These are phyloP conservation scores for Sporormia fimetaria DNA, from an alignment of 495 filamentous ascomycete genomes.

Conservation along the genomic window DNA sequence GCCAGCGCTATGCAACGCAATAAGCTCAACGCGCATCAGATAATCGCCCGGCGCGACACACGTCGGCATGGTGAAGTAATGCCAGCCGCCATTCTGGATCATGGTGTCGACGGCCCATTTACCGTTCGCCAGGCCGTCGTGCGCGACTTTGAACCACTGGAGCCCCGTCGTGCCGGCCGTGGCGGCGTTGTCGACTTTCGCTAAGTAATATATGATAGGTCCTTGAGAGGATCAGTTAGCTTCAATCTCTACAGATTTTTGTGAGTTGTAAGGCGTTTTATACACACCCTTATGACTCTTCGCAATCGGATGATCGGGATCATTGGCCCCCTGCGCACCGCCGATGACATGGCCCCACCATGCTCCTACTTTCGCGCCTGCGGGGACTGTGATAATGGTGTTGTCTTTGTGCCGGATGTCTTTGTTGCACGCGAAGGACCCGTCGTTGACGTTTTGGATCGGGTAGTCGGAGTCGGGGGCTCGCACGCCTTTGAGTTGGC, in stretches of 20 bases:
- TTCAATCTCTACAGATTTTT: too few species aligned
- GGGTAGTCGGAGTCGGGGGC: slow-evolving; percentile 45
- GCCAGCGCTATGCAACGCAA: slow-evolving; percentile 38
- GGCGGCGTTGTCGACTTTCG: slow-evolving; percentile 13
- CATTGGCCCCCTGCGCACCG: slow-evolving; percentile 38
- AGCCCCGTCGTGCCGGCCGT: slow-evolving; percentile 9
- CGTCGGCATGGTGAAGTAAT: slow-evolving; percentile 38
- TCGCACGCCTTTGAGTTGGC: slow-evolving; percentile 42
- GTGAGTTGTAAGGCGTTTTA: not conserved
- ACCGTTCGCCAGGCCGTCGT: slow-evolving; percentile 30
- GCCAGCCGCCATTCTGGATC: slow-evolving; percentile 37
- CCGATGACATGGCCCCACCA: slow-evolving; percentile 44
- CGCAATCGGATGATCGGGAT: slow-evolving; percentile 40
- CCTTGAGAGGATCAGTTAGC: not conserved
- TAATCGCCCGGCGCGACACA: slow-evolving; percentile 39
- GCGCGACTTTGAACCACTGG: slow-evolving; percentile 12
- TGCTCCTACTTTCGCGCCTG: slow-evolving; percentile 36
- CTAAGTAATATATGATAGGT: slow-evolving; percentile 14
- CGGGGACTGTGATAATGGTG: slow-evolving; percentile 35
- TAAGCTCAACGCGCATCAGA: slow-evolving; percentile 42
- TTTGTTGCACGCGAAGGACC: slow-evolving; percentile 22
- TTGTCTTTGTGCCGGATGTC: slow-evolving; percentile 30
- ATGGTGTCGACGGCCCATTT: slow-evolving; percentile 44
- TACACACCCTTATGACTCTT: slow-evolving; percentile 35
- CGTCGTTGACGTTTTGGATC: slow-evolving; percentile 37